A percentile compares a stretch with the other conserved stretches of the same genome.
phyloP scores from a whole-genome alignment of 148 eudicot species.

The Beta vulgaris region DNA sequence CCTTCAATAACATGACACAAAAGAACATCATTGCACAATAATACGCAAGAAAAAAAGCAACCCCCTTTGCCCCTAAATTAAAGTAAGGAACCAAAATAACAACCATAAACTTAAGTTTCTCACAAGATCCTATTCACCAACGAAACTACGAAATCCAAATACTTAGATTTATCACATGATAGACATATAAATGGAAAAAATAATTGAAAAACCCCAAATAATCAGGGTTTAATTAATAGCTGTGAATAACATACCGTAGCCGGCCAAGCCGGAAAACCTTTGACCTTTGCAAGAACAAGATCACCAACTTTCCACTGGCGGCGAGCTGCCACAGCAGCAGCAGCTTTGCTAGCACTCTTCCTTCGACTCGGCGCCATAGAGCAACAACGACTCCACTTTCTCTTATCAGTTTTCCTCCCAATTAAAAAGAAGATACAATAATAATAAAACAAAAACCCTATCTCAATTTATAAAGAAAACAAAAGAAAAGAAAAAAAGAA shows the following conservation, averaged over 20 bases:
- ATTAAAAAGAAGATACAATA: neutral
- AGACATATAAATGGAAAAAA: neutral
- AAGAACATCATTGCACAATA: neutral
- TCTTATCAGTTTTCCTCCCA: neutral
- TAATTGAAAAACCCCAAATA: neutral
- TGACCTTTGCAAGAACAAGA: slow-evolving; percentile 97
- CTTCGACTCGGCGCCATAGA: slow-evolving; percentile 82
- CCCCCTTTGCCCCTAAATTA: neutral
- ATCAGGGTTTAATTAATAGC: neutral
- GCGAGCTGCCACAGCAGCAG: slow-evolving; percentile 76
- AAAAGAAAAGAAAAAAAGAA: too few species aligned
- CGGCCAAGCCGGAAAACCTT: slow-evolving; percentile 98
- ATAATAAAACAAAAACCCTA: neutral
- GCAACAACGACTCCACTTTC: neutral
- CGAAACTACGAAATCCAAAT: neutral
- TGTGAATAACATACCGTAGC: slow-evolving; percentile 58
- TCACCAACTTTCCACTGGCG: slow-evolving; percentile 88
- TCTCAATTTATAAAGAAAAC: too few species aligned
- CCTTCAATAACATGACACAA: too few species aligned
- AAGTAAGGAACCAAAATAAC: neutral
- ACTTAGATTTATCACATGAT: neutral
- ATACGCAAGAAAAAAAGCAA: neutral
- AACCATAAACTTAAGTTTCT: neutral
- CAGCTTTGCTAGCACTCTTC: slow-evolving; percentile 63
- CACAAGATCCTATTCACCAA: slow-evolving; percentile 7